A percentile compares a stretch with the other conserved stretches of the same genome.
Evolutionary conservation across 2,329 filamentous ascomycete species (phyloP).

Genomic region (Epichloe amarillans): DNA sequence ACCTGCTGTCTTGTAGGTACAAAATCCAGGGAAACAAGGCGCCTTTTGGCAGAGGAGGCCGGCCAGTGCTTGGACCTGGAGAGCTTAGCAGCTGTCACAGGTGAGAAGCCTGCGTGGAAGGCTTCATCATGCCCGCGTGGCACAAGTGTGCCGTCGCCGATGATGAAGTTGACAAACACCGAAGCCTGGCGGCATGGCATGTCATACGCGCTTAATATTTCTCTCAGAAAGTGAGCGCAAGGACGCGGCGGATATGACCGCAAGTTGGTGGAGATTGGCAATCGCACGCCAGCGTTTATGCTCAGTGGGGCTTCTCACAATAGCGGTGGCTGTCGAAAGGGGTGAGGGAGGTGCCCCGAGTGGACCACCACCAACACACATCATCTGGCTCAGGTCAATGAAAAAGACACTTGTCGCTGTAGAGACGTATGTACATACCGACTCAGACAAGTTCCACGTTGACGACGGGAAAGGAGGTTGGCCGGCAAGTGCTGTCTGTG

Average conservation of each 20-base stretch:
- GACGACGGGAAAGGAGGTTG: neutral
- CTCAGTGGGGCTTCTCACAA: conserved; percentile 8
- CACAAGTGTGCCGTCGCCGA: neutral
- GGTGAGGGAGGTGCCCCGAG: conserved; percentile 3
- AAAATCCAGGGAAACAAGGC: neutral
- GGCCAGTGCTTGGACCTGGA: neutral
- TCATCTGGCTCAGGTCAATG: too few species aligned
- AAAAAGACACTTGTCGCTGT: neutral
- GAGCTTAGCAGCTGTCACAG: neutral
- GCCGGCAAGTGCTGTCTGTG: neutral
- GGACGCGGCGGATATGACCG: conserved; percentile 1
- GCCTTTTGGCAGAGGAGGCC: neutral
- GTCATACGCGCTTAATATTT: conserved; percentile 5
- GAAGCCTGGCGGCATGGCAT: neutral
- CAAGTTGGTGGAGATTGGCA: conserved; percentile 11
- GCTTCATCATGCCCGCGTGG: neutral
- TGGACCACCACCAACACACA: conserved; percentile 2
- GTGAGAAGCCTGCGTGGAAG: neutral
- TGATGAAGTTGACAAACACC: neutral
- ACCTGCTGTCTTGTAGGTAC: neutral
- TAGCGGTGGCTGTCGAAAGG: conserved; percentile 6
- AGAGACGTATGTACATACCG: neutral
- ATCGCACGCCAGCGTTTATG: conserved; percentile 6
- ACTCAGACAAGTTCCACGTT: neutral
- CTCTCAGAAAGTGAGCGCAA: neutral